Evolutionary conservation across 768 basidiomycete species (phyloP), one percentile per base, ranked within the genome.

Genomic region (Boletus reticuloceps): DNA sequence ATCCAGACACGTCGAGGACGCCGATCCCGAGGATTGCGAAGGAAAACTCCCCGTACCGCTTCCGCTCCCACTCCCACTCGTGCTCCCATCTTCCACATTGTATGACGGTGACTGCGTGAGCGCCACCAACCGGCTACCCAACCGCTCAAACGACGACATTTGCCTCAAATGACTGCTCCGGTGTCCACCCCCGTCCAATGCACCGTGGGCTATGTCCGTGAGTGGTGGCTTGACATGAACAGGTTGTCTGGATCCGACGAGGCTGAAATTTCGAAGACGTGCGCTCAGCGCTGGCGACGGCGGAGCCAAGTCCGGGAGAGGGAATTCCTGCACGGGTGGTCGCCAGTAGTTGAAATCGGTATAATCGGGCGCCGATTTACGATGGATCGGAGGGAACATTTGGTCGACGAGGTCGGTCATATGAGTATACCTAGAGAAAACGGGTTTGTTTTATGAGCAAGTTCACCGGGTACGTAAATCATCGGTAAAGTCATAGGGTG

Each of bases 401-500:
- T 97, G 95, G 74, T 99, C 95, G 16, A 99, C 97, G n/a, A 99
- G 82, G 70, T 98, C 95, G 9, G 95, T 96, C 93, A 98, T 95
- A 68, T 95, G 91, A 56, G 98, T 98, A 71, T 98, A 98, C 51
- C 94, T 94, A 50, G 11, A 59, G 32, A 44, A 31, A 51, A 32
- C 3, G 10, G 13, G 43, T 14, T 9, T 6, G 34, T 37, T n/a
- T 39, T 6, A 29, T 42, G 50, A 53, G 22, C 2, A 45, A 32
- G 11, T 19, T 8, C 20, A 54, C 10, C 6, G 2, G n/a, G 25
- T 25, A n/a, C 9, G 17, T 14, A 22, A 6, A 6, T 3, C 3
- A 19, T 31, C 20, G 14, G 34, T 12, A 11, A 34, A 34, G 13
- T 34, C 34, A 13, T 34, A 17, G 25, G 38, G 42, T n/a, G 12